A percentile compares a stretch with the other conserved stretches of the same genome.
phyloP scores from a whole-genome alignment of 805 yeast genomes.

The Yamadazyma paraphyllophila region DNA sequence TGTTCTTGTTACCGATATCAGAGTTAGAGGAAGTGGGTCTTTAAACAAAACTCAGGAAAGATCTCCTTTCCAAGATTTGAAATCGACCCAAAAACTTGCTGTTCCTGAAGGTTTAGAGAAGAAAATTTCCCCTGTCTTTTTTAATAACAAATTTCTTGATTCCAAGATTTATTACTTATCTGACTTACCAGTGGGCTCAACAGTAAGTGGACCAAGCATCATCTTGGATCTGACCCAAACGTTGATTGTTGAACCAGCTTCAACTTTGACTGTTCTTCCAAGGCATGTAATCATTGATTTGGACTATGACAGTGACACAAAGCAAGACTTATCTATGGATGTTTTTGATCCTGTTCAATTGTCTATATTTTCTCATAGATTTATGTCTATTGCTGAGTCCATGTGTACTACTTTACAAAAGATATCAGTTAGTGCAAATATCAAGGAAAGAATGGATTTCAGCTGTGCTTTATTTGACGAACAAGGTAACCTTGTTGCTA shows the following conservation, averaged over 20 bases:
- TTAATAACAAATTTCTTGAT: slow-evolving; percentile 47
- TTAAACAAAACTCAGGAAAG: slow-evolving; percentile 46
- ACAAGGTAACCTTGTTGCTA: slow-evolving; percentile 77
- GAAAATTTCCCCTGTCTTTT: slow-evolving; percentile 42
- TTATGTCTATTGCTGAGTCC: slow-evolving; percentile 89
- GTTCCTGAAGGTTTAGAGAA: slow-evolving; percentile 8
- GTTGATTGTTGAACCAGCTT: slow-evolving; percentile 63
- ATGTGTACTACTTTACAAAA: slow-evolving; percentile 81
- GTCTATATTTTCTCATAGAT: slow-evolving; percentile 78
- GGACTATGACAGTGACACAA: slow-evolving; percentile 14
- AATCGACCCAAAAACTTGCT: slow-evolving; percentile 1
- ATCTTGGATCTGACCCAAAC: slow-evolving; percentile 82
- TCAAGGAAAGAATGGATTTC: slow-evolving; percentile 79
- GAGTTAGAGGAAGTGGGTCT: slow-evolving; percentile 70
- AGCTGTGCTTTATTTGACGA: slow-evolving; percentile 81
- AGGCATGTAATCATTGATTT: slow-evolving; percentile 58
- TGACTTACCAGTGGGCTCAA: slow-evolving; percentile 51
- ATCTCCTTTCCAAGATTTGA: slow-evolving; percentile 42
- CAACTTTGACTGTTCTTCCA: slow-evolving; percentile 53
- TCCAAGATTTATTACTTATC: slow-evolving; percentile 53
- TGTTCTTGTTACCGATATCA: slow-evolving; percentile 66
- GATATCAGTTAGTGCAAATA: slow-evolving; percentile 79
- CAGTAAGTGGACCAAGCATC: slow-evolving; percentile 68
- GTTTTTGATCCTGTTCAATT: slow-evolving; percentile 64
- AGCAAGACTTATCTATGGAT: slow-evolving; percentile 7